phyloP scores from a whole-genome alignment of 2,329 filamentous ascomycete species.

The Aschersonia sp. region DNA sequence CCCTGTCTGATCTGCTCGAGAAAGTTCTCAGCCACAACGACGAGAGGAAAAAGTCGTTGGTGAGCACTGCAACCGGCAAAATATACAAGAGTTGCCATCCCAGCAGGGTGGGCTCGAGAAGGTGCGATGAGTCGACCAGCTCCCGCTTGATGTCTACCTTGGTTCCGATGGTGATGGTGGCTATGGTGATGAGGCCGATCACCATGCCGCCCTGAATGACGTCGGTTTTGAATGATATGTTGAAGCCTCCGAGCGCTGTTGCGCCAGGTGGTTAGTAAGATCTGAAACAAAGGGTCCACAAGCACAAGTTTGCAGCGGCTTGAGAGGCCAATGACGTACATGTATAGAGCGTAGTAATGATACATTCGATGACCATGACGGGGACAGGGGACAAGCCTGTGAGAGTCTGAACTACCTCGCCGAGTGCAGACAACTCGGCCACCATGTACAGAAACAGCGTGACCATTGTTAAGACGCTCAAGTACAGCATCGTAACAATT shows the following conservation, averaged over 20 bases:
- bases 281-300: no score
- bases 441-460: constrained; percentile 84
- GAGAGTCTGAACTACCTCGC: constrained; percentile 61
- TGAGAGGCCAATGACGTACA: constrained; percentile 28
- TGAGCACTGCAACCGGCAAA: constrained; percentile 64
- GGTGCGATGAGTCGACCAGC: constrained; percentile 53
- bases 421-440: constrained; percentile 65
- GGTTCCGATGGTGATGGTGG: constrained; percentile 62
- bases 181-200: constrained; percentile 58
- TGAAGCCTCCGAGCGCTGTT: constrained; percentile 64
- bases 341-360: constrained; percentile 71
- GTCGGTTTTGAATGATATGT: constrained; percentile 73
- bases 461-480: constrained; percentile 65
- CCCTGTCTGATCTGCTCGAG: constrained; percentile 63
- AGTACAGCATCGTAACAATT: constrained; percentile 50
- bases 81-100: constrained; percentile 84
- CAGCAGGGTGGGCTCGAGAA: constrained; percentile 54
- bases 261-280: no score
- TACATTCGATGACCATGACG: constrained; percentile 63
- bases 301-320: no score
- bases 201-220: constrained; percentile 73
- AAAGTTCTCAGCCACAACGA: constrained; percentile 79
- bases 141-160: constrained; percentile 58
- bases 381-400: constrained; percentile 64
- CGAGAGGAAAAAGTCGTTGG: constrained; percentile 78